phyloP scores from a whole-genome alignment of 257 asterid species.

The Voacanga thouarsii region DNA sequence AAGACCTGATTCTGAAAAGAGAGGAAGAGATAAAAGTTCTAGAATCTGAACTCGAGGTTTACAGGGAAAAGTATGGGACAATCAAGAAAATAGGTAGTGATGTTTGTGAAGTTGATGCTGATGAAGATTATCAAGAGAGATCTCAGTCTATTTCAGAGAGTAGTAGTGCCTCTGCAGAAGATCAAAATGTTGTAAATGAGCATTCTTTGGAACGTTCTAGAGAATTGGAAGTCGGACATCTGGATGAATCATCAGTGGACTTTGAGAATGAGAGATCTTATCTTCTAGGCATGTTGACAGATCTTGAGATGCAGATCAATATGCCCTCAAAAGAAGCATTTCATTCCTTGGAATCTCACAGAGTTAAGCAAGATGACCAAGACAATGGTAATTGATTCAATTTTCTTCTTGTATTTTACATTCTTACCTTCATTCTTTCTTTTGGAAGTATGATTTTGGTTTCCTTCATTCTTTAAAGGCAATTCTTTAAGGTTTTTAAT shows the following conservation, averaged over 20 bases:
- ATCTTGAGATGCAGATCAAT: conserved; percentile 44
- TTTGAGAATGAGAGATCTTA: conserved; percentile 54
- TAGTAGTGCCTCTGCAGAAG: conserved; percentile 37
- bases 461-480: background rate
- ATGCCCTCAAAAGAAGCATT: conserved; percentile 29
- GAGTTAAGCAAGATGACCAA: conserved; percentile 25
- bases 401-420: background rate
- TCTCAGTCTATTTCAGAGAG: conserved; percentile 49
- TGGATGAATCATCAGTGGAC: conserved; percentile 47
- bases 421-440: background rate
- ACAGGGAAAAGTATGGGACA: conserved; percentile 51
- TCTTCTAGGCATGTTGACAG: conserved; percentile 49
- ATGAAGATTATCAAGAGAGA: conserved; percentile 62
- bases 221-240: conserved; percentile 28
- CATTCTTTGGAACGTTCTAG: conserved; percentile 10
- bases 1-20: conserved; percentile 50
- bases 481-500: too few relatives aligned
- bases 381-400: conserved; percentile 34
- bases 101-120: conserved; percentile 61
- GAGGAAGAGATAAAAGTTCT: conserved; percentile 64
- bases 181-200: conserved; percentile 27
- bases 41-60: conserved; percentile 55
- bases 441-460: background rate
- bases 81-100: conserved; percentile 54
- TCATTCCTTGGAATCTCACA: conserved; percentile 15